A percentile compares a stretch with the other conserved stretches of the same genome.
phyloP scores from a whole-genome alignment of 768 basidiomycete species.

The Gloeopeniophorella convolvens region DNA sequence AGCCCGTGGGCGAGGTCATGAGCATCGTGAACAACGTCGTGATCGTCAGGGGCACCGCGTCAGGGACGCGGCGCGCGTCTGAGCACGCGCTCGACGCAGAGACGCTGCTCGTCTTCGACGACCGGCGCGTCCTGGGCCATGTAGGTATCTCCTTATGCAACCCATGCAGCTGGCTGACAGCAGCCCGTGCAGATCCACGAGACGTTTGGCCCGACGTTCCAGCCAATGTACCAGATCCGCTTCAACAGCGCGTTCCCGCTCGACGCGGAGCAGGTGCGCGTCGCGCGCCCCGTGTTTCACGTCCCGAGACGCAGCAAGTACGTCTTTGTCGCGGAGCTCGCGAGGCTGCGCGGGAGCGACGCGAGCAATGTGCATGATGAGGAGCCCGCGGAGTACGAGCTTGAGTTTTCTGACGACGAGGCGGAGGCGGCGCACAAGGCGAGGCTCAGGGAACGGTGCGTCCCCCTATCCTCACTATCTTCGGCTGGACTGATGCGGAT shows the following conservation, averaged over 20 bases:
- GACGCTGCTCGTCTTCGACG: slow-evolving; percentile 84
- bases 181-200: slow-evolving; percentile 65
- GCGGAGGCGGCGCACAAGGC: slow-evolving; percentile 71
- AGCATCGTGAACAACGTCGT: slow-evolving; percentile 66
- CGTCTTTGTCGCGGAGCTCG: slow-evolving; percentile 71
- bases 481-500: not conserved
- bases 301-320: slow-evolving; percentile 75
- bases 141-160: slow-evolving; percentile 41
- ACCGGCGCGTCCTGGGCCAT: slow-evolving; percentile 84
- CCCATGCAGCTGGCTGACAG: slow-evolving; percentile 14
- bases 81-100: slow-evolving; percentile 79
- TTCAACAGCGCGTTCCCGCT: slow-evolving; percentile 64
- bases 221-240: slow-evolving; percentile 85
- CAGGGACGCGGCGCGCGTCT: slow-evolving; percentile 39
- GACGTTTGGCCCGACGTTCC: slow-evolving; percentile 89
- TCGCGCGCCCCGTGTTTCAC: slow-evolving; percentile 71
- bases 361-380: slow-evolving; percentile 95
- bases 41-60: slow-evolving; percentile 60
- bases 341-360: slow-evolving; percentile 76
- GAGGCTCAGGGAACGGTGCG: slow-evolving; percentile 53
- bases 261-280: slow-evolving; percentile 45
- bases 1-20: slow-evolving; percentile 73
- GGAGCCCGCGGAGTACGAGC: slow-evolving; percentile 82
- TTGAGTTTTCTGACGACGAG: slow-evolving; percentile 96
- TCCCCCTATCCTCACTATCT: slow-evolving; percentile 1